Base-by-base conservation (phyloP, 805 yeast species). In the Metschnikowia arizonensis region DNA sequence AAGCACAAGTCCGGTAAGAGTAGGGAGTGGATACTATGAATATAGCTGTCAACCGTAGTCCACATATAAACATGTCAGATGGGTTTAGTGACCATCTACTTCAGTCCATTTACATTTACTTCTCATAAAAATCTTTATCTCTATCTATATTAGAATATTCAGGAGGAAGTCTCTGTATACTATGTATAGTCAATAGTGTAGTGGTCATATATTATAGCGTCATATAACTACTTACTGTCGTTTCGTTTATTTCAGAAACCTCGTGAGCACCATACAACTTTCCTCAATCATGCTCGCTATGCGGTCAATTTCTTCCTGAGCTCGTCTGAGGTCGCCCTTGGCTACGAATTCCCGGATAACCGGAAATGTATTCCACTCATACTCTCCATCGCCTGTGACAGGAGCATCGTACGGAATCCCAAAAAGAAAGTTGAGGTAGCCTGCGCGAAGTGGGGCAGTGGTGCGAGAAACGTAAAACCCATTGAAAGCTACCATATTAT, bases 341-440 rank as follows among this genome's bases (percentile, higher is more conserved):
- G 68, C 69, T 10, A 87, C 59, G 0, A 79, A 81, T 58, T 89
- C 96, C 49, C 95, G 73, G 2, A 89, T 74, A 4, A 77, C 76
- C 0, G 97, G 97, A 59, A 85, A 88, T 2, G 85, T 73, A 63
- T 82, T 80, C 76, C 84, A 77, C 32, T 76, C 68, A 48, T 66
- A 72, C 11, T 64, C 63, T 9, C 57, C 58, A 33, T 55, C 53
- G 5, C 56, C 55, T 2, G 45, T 48, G 8, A 57, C 58, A 0
- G 88, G 88, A 5, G 81, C 77, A 57, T 73, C 66, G 41, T 73
- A 58, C 39, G 85, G 81, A 5, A 85, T 83, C 0, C 96, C 97
- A 61, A 79, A 79, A 4, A 89, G 54, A 1, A 74, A 60, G 56
- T 88, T 89, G 55, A 74, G 72, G 58, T 78, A 85, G 69, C 90